Evolutionary conservation across 2,329 filamentous ascomycete species (phyloP).

Genomic region (Ophiostoma ulmi): DNA sequence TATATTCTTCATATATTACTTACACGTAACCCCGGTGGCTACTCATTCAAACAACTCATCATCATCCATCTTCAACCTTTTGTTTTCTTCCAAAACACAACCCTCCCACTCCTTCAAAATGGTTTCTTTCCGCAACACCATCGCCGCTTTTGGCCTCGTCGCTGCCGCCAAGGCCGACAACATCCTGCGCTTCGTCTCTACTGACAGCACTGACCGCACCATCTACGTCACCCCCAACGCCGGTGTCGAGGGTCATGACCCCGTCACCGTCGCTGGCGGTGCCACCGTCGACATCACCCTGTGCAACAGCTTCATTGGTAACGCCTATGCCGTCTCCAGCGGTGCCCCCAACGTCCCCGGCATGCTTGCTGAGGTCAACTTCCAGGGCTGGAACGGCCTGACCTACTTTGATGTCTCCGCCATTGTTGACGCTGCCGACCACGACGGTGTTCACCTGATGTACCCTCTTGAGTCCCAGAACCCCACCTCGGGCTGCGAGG

Average conservation of each 20-base stretch:
- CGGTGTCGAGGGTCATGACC: conserved; percentile 35
- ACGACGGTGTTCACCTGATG: conserved; percentile 38
- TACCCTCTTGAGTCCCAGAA: conserved; percentile 33
- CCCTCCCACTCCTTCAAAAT: conserved; percentile 15
- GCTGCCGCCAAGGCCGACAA: conserved; percentile 42
- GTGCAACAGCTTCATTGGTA: conserved; percentile 33
- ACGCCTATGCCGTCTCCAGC: conserved; percentile 35
- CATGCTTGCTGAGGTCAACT: conserved; percentile 38
- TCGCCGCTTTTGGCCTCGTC: conserved; percentile 3
- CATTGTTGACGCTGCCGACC: conserved; percentile 41
- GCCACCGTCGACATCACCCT: conserved; percentile 38
- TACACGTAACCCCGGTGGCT: conserved; percentile 14
- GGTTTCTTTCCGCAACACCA: conserved; percentile 18
- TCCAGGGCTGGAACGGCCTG: conserved; percentile 35
- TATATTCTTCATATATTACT: background rate
- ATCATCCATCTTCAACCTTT: background rate
- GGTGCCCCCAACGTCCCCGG: conserved; percentile 35
- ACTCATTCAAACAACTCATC: background rate
- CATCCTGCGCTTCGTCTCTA: conserved; percentile 54
- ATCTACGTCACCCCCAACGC: conserved; percentile 47
- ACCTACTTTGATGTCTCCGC: conserved; percentile 45
- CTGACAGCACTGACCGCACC: conserved; percentile 48
- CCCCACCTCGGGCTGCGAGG: conserved; percentile 39
- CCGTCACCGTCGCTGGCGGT: conserved; percentile 39
- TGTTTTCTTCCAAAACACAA: too few species aligned